Percentiles rank a stretch among this genome's conserved stretches.
These are phyloP conservation scores for Starmerella powellii DNA, from an alignment of 805 yeast species.

Conservation along the genomic window DNA sequence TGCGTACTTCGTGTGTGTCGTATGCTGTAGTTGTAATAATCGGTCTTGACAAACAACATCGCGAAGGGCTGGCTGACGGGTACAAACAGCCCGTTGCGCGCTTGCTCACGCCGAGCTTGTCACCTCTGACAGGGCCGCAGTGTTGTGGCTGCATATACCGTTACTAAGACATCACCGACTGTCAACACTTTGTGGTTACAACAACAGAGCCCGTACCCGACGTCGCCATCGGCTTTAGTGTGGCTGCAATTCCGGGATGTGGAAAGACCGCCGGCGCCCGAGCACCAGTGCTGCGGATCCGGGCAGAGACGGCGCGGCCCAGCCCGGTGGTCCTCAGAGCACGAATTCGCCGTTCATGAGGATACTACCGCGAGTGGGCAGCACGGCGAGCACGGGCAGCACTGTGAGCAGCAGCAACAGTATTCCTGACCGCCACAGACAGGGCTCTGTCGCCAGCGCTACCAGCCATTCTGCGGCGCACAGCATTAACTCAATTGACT, in stretches of 20 bases:
- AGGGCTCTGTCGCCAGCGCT: neutral
- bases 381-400: slow-evolving; percentile 17
- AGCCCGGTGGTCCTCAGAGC: neutral
- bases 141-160: too few species aligned
- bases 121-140: too few species aligned
- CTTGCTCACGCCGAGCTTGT: too few species aligned
- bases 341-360: slow-evolving; percentile 11
- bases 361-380: slow-evolving; percentile 12
- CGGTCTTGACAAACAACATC: too few species aligned
- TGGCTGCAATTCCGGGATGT: slow-evolving; percentile 1
- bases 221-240: neutral
- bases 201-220: neutral
- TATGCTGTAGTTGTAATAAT: too few species aligned
- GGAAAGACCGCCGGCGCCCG: slow-evolving; percentile 15
- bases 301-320: neutral
- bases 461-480: neutral
- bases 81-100: too few species aligned
- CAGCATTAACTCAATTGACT: slow-evolving; percentile 2
- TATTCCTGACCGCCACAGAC: slow-evolving; percentile 1
- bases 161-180: neutral
- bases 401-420: slow-evolving; percentile 5
- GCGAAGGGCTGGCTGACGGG: too few species aligned
- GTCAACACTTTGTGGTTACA: too few species aligned
- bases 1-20: too few species aligned
- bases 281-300: slow-evolving; percentile 7